Base-by-base conservation (phyloP, 495 filamentous ascomycete genomes). In the Aspergillus homomorphus region DNA sequence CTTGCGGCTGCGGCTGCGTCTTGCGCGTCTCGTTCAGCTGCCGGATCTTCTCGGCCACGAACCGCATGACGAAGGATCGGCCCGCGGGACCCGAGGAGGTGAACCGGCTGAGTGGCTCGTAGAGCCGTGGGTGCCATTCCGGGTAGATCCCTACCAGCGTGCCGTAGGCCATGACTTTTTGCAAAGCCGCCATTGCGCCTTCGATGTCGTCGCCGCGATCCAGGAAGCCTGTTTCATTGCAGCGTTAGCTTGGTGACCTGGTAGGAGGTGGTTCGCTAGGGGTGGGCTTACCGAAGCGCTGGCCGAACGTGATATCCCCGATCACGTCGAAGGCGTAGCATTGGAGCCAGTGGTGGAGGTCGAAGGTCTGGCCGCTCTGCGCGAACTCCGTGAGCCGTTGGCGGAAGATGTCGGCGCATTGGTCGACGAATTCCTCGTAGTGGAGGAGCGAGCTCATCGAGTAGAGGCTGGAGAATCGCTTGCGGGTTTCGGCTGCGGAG, bases 311-410 rank as follows among this genome's bases (percentile, higher is more conserved):
- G 61, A 89, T 85, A 60, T 86, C 79, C 33, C 84, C 84, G 59
- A 88, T 87, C 1, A 87, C 82, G 57, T 85, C 84, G 59, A 84
- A 84, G 0, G 82, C 81, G 59, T 81, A 86, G 50, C 74, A 84
- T 59, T 83, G 82, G 30, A 84, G 69, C 80, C 81, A 84, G 54
- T 79, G 69, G 0, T 73, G 73, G 3, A 86, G 69, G 58, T 86
- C 73, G 10, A 81, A 63, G 1, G 42, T 41, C 19, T 71, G 42
- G 0, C 64, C 66, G 2, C 53, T 63, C 1, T 68, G 57, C 0
- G 79, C 69, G 42, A 78, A 70, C 45, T 82, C 77, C 0, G 50
- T 45, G 20, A 85, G 62, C n/a, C 78, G 71, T 26, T 72, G 50
- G 18, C 50, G 56, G 45, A 87, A 77, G 1, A 85, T 51, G 10